These are phyloP conservation scores for Sherardia arvensis DNA, from an alignment of 257 asterid genomes.

Conservation along the genomic window DNA sequence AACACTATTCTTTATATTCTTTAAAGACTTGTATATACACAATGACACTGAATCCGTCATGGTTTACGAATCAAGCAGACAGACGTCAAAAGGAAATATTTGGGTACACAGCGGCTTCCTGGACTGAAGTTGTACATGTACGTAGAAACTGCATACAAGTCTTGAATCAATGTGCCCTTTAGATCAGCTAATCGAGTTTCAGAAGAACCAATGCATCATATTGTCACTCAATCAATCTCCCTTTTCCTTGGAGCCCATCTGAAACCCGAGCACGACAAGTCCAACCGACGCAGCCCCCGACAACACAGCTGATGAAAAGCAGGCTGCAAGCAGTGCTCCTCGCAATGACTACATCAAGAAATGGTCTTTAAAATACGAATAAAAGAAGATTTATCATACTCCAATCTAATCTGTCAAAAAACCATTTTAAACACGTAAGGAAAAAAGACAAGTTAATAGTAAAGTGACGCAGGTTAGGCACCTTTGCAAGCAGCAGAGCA, in stretches of 20 bases:
- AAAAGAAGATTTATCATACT: too few species aligned
- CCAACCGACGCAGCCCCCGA: conserved; percentile 51
- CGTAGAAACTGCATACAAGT: not conserved
- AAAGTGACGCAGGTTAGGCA: conserved; percentile 13
- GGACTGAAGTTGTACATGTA: not conserved
- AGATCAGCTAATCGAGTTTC: not conserved
- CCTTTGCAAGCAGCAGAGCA: conserved; percentile 82
- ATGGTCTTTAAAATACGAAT: not conserved
- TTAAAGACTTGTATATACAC: too few species aligned
- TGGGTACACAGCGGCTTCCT: not conserved
- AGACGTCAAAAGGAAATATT: too few species aligned
- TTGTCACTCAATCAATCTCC: conserved; percentile 20
- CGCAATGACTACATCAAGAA: conserved; percentile 64
- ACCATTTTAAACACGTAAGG: too few species aligned
- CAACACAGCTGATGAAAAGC: conserved; percentile 54
- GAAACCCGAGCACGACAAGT: conserved; percentile 63
- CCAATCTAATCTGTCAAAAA: not conserved
- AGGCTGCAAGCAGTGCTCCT: conserved; percentile 45
- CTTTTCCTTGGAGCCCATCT: conserved; percentile 47
- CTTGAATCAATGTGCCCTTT: not conserved
- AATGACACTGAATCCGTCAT: not conserved
- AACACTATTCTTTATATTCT: too few species aligned
- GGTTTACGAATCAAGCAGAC: too few species aligned
- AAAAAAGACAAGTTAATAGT: not conserved
- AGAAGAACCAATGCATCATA: not conserved